Evolutionary conservation across 805 yeast genomes (phyloP).

Genomic region (Saturnispora bothae): DNA sequence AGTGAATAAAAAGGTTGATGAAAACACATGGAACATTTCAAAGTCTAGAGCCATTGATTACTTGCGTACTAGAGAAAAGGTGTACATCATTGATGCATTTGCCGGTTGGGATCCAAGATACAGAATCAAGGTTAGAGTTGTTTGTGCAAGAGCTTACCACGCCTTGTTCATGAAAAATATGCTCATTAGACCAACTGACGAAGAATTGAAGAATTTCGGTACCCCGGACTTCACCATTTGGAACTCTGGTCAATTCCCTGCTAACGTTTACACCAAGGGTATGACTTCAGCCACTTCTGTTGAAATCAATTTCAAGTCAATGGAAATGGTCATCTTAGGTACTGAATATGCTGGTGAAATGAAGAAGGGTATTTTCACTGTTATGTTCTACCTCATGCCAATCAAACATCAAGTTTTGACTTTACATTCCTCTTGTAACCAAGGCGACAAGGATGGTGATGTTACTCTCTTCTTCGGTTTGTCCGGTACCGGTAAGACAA

Average conservation of each 20-base stretch:
- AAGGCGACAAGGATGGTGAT: slow-evolving; percentile 71
- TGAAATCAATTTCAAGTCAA: slow-evolving; percentile 90
- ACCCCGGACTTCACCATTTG: slow-evolving; percentile 97
- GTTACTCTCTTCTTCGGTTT: slow-evolving; percentile 94
- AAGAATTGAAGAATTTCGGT: slow-evolving; percentile 82
- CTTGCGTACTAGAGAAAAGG: slow-evolving; percentile 87
- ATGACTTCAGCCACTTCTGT: slow-evolving; percentile 95
- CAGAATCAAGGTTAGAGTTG: slow-evolving; percentile 89
- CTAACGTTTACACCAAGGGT: slow-evolving; percentile 90
- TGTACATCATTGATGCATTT: slow-evolving; percentile 89
- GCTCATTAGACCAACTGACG: slow-evolving; percentile 89
- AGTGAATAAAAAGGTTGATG: slow-evolving; percentile 89
- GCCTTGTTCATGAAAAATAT: slow-evolving; percentile 96
- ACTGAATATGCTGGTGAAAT: slow-evolving; percentile 99
- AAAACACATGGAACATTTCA: slow-evolving; percentile 89
- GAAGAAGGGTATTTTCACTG: slow-evolving; percentile 99
- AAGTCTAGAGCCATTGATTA: slow-evolving; percentile 95
- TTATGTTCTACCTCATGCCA: slow-evolving; percentile 98
- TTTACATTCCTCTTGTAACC: slow-evolving; percentile 90
- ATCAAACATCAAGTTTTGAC: slow-evolving; percentile 84
- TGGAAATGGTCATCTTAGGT: slow-evolving; percentile 98
- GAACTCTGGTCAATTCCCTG: slow-evolving; percentile 99
- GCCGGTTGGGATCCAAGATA: slow-evolving; percentile 99
- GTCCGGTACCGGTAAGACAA: slow-evolving; percentile 97
- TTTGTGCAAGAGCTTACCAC: slow-evolving; percentile 97